phyloP scores from a whole-genome alignment of 202 grass and related monocot species.

The Eragrostis tef region DNA sequence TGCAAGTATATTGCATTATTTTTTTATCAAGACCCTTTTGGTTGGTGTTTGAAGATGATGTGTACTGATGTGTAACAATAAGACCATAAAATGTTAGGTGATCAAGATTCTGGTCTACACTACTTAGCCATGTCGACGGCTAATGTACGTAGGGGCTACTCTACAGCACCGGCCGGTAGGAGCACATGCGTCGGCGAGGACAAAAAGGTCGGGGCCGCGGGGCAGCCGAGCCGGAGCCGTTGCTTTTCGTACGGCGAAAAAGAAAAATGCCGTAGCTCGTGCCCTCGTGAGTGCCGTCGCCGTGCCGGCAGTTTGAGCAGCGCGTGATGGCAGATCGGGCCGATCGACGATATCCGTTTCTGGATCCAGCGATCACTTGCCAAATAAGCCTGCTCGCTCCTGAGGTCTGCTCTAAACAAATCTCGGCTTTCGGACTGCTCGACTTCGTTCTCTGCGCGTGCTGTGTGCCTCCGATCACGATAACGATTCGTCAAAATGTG shows the following conservation, averaged over 20 bases:
- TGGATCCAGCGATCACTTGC: background rate
- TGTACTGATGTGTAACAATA: background rate
- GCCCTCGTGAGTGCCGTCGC: no score
- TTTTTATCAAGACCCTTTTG: background rate
- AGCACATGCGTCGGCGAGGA: constrained; percentile 13
- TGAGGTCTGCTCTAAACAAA: no score
- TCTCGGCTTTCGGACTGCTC: no score
- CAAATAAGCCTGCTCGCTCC: no score
- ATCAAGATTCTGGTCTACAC: background rate
- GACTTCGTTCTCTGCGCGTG: no score
- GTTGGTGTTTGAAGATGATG: background rate
- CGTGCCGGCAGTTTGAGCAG: no score
- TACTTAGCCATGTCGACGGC: background rate
- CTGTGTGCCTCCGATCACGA: no score
- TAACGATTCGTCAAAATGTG: no score
- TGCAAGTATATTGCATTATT: background rate
- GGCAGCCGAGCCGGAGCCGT: background rate
- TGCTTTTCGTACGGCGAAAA: background rate
- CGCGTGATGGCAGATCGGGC: background rate
- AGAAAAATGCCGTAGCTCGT: background rate
- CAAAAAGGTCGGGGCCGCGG: background rate
- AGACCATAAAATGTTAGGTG: background rate
- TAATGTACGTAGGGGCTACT: background rate
- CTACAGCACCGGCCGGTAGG: no score
- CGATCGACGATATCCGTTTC: background rate